phyloP scores from a whole-genome alignment of 202 grass and related monocot species.

The Saccharum hybrid region DNA sequence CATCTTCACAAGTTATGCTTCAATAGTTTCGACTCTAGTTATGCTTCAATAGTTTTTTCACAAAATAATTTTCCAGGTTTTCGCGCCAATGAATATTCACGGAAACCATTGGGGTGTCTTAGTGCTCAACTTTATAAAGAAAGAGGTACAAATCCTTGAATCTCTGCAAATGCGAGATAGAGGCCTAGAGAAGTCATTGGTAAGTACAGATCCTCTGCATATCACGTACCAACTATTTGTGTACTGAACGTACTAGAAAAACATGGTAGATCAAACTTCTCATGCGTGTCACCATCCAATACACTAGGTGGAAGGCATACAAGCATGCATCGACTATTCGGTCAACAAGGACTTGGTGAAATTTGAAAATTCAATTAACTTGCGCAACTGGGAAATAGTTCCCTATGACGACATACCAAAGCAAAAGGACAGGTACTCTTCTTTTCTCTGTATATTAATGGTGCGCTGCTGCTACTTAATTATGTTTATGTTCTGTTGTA shows the following conservation, averaged over 20 bases:
- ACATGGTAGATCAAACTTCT: neutral
- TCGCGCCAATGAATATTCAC: no score
- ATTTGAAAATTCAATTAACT: neutral
- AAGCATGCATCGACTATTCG: neutral
- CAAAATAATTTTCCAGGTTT: no score
- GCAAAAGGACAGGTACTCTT: neutral
- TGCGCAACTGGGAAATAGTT: neutral
- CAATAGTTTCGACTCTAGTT: no score
- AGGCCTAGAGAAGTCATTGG: neutral
- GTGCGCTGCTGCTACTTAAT: neutral
- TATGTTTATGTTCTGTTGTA: no score
- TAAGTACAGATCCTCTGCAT: neutral
- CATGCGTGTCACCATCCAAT: neutral
- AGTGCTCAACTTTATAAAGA: no score
- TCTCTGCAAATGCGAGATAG: no score
- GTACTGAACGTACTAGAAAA: neutral
- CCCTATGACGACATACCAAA: neutral
- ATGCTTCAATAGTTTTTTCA: no score
- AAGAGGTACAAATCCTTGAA: no score
- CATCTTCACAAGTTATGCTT: no score
- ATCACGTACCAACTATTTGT: no score
- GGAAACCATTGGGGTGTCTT: no score
- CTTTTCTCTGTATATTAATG: neutral
- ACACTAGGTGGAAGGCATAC: neutral
- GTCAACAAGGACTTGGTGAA: accelerated